Percentiles rank a stretch among this genome's conserved stretches.
Evolutionary conservation across 352 stramenopile genomes (phyloP).

Genomic region (Vaucheria bursata): DNA sequence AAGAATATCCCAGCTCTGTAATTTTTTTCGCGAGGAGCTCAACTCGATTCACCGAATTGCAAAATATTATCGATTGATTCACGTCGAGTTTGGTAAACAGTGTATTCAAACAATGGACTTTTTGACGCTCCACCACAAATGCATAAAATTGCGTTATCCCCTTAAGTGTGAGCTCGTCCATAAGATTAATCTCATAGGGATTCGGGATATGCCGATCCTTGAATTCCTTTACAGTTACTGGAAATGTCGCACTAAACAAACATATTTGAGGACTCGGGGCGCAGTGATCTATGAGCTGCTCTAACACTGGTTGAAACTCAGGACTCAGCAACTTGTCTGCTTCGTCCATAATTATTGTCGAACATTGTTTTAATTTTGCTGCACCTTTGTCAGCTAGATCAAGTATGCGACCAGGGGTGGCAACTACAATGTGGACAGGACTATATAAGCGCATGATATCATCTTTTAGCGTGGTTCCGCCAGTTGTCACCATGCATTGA

Average conservation of each 20-base stretch:
- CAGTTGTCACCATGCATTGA: slow-evolving; percentile 68
- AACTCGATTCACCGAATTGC: slow-evolving; percentile 97
- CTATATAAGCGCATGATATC: slow-evolving; percentile 99
- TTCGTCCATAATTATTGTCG: slow-evolving; percentile 98
- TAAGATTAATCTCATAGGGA: slow-evolving; percentile 98
- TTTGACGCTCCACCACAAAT: slow-evolving; percentile 97
- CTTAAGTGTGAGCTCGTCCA: slow-evolving; percentile 59
- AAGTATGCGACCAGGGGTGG: slow-evolving; percentile 94
- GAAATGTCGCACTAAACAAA: slow-evolving; percentile 99
- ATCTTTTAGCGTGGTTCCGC: slow-evolving; percentile 95
- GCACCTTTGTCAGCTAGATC: slow-evolving; percentile 96
- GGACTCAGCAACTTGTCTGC: slow-evolving; percentile 97
- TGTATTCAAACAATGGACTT: slow-evolving; percentile 98
- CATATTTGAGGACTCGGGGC: slow-evolving; percentile 92
- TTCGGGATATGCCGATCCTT: slow-evolving; percentile 95
- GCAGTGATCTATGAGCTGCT: slow-evolving; percentile 88
- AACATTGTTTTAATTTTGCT: slow-evolving; percentile 88
- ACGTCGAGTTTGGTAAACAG: slow-evolving; percentile 98
- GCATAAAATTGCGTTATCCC: slow-evolving; percentile 99
- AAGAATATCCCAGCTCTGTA: slow-evolving; percentile 97
- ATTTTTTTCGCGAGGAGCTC: not conserved
- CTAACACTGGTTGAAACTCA: slow-evolving; percentile 94
- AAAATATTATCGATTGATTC: slow-evolving; percentile 99
- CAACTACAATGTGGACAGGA: slow-evolving; percentile 92
- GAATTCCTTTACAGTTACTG: slow-evolving; percentile 96